A percentile compares a stretch with the other conserved stretches of the same genome.
Conservation (phyloP, 2,329 filamentous ascomycete species). For the Aspergillus aculeatinus region DNA sequence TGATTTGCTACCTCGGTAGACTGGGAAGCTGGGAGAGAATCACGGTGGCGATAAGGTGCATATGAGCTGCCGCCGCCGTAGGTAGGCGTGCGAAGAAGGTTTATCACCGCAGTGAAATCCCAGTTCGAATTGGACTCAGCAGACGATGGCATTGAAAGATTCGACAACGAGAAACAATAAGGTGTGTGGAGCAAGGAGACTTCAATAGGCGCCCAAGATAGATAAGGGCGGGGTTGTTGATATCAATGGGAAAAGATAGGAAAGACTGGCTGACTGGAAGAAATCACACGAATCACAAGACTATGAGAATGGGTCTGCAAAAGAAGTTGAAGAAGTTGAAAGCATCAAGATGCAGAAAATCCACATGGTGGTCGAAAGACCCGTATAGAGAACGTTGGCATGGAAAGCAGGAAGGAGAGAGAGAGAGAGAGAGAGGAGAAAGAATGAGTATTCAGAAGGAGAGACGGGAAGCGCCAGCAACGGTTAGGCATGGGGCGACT, state of each 20-base stretch:
- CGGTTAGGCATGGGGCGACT: neutral
- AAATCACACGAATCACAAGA: constrained; percentile 6
- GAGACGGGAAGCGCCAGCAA: neutral
- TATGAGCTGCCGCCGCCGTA: constrained; percentile 15
- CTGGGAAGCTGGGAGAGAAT: constrained; percentile 10
- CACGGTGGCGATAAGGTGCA: constrained; percentile 11
- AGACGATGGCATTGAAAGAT: constrained; percentile 32
- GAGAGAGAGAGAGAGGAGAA: neutral
- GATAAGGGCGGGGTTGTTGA: constrained; percentile 10
- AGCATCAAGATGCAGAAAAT: constrained; percentile 9
- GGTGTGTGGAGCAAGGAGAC: neutral
- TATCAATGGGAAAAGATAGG: neutral
- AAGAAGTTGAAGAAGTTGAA: constrained; percentile 3
- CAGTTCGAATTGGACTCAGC: constrained; percentile 35
- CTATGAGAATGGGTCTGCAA: constrained; percentile 2
- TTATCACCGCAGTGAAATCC: constrained; percentile 48
- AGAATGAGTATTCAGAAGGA: neutral
- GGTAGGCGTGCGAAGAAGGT: constrained; percentile 41
- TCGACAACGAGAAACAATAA: neutral
- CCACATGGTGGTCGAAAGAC: constrained; percentile 24
- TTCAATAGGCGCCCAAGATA: neutral
- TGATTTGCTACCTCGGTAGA: constrained; percentile 9
- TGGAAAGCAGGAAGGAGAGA: constrained; percentile 7
- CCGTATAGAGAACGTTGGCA: constrained; percentile 13
- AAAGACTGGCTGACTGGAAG: neutral